phyloP scores from a whole-genome alignment of 108 stramenopile genomes.

The Cyclotella distinguenda region DNA sequence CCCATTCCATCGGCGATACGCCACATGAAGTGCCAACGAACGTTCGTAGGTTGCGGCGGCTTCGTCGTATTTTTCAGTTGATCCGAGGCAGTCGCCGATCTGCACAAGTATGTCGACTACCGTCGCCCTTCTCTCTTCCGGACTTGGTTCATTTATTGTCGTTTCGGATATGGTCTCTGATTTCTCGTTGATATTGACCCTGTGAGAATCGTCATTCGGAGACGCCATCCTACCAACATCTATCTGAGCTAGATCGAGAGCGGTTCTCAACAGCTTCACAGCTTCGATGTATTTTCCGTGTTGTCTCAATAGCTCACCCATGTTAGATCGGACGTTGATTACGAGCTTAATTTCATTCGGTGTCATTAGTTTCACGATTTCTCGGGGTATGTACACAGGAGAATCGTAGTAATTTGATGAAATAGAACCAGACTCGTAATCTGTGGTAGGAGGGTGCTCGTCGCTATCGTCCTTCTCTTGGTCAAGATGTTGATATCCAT shows the following conservation, averaged over 20 bases:
- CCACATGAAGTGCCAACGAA: constrained; percentile 28
- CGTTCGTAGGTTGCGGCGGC: constrained; percentile 34
- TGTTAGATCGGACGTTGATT: constrained; percentile 38
- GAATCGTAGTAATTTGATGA: neutral
- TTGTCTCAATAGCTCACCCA: constrained; percentile 35
- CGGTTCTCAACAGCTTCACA: constrained; percentile 9
- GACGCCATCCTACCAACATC: constrained; percentile 21
- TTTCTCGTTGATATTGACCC: neutral
- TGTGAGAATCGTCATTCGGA: neutral
- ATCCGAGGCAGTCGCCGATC: constrained; percentile 24
- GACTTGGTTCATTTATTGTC: constrained; percentile 1
- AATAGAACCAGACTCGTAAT: neutral
- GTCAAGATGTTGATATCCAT: constrained; percentile 5
- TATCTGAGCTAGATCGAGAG: constrained; percentile 26
- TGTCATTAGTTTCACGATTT: constrained; percentile 13
- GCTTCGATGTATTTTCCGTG: constrained; percentile 19
- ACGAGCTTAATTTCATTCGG: constrained; percentile 33
- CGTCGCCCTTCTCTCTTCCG: constrained; percentile 21
- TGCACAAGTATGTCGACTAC: constrained; percentile 32
- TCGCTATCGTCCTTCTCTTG: neutral
- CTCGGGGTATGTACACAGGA: neutral
- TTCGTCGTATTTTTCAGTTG: constrained; percentile 25
- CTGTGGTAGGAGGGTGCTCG: neutral
- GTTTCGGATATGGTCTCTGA: neutral
- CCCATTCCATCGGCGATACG: constrained; percentile 24